Evolutionary conservation across 2,329 filamentous ascomycete genomes (phyloP), one percentile per base, ranked within the genome.

Genomic region (Neofusicoccum kwambonambiense): DNA sequence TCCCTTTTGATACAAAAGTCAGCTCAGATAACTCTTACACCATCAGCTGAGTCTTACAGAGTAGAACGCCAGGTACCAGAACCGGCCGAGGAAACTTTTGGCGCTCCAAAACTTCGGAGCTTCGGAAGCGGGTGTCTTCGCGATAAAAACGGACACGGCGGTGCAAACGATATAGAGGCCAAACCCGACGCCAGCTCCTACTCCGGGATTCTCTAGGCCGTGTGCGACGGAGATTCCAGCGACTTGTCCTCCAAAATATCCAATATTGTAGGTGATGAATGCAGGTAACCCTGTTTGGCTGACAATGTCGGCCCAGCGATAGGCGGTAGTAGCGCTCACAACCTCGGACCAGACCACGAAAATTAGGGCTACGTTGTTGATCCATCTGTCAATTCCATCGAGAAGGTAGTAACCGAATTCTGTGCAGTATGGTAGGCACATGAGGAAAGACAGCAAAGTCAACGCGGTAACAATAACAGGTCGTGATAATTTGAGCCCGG

Each of bases 61-160:
- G 73, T 87, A 87, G 67, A 86, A 84, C 1, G 79, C 78, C 17
- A 86, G 69, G 66, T 81, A 87, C 82, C 83, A 87, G 51, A 86
- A 79, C 1, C 77, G 78, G 42, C 74, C 72, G 0, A 78, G 41
- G 27, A 79, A 71, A 0, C 68, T 64, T 42, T 78, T 83, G 5
- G 69, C 69, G 3, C 73, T 74, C 73, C 80, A 85, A 67, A 82
- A 79, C 1, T 73, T 73, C 0, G 82, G 76, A 0, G 81, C 80
- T 4, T 69, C 69, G 1, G 73, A 70, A 51, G 78, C 74, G 0
- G 84, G 83, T 0, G 75, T 79, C 60, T 76, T 80, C 5, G 78
- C 76, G n/a, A 84, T 68, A 3, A 78, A 13, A 5, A 79, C 67
- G 2, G 83, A 76, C 3, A 71, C 66, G n/a, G 82, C 57, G 0